These are phyloP conservation scores for Aquilaria malaccensis DNA, from an alignment of 345 rosid species.

Conservation along the genomic window DNA sequence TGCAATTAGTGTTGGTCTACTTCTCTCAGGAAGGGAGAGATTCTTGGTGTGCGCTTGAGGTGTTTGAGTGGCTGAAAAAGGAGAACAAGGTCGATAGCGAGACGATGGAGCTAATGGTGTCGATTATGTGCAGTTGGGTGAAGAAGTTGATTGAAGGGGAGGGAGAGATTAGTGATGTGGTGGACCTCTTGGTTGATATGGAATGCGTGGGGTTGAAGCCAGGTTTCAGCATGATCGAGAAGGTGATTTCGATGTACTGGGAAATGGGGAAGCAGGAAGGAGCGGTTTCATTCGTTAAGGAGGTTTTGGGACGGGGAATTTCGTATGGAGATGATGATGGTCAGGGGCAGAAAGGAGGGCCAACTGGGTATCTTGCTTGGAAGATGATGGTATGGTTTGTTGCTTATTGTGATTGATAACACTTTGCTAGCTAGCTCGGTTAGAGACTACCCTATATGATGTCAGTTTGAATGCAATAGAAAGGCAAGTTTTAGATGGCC, in stretches of 20 bases:
- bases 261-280: constrained; percentile 58
- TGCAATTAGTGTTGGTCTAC: constrained; percentile 79
- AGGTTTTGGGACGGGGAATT: constrained; percentile 53
- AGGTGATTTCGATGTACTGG: constrained; percentile 85
- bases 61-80: constrained; percentile 85
- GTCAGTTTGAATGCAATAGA: no score
- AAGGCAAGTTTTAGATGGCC: no score
- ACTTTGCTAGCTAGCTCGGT: background rate
- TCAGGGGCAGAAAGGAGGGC: constrained; percentile 71
- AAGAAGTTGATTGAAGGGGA: constrained; percentile 68
- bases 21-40: constrained; percentile 95
- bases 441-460: no score
- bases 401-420: constrained; percentile 6
- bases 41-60: constrained; percentile 95
- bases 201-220: constrained; percentile 88
- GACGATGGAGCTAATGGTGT: constrained; percentile 93
- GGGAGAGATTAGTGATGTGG: constrained; percentile 52
- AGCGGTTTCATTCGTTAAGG: constrained; percentile 64
- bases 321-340: constrained; percentile 34
- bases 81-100: constrained; percentile 79
- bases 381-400: constrained; percentile 65
- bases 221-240: constrained; percentile 87
- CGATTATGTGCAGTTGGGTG: constrained; percentile 84
- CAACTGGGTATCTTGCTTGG: constrained; percentile 92
- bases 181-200: constrained; percentile 78